Evolutionary conservation across 2,329 filamentous ascomycete species (phyloP), one percentile per base, ranked within the genome.

Genomic region (Sordariomycetes sp.): DNA sequence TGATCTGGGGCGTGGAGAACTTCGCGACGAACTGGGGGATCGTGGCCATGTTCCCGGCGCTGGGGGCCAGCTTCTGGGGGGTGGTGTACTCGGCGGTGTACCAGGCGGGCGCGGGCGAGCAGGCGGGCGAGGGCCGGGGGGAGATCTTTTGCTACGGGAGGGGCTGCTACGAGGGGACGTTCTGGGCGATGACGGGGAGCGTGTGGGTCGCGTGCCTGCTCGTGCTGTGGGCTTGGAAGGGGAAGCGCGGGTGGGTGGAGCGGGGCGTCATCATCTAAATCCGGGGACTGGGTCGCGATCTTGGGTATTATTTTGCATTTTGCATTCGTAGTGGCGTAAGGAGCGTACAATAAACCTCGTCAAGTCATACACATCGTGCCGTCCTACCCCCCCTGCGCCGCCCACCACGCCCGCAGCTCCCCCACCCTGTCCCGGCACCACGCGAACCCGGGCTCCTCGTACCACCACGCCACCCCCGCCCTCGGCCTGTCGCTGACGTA

Each of bases 1-100:
- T 97, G 11, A 93, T 99, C 53, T 99, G 94, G 94, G 94, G 94
- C 28, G 91, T 96, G 0, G 92, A 97, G 75, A 99, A 97, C 70
- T 97, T 99, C 69, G 94, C 90, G 59, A 99, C 94, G 0, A 97
- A 99, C 66, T 99, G 93, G 85, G 94, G 94, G 11, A 92, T 97
- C 61, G 85, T 97, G 8, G 91, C 92, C 50, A 94, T 95, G 78
- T 86, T 93, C 59, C 94, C 94, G 2, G 94, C 94, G 0, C 73
- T 88, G 0, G 94, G 93, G 0, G 91, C 93, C 0, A 90, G 90
- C 0, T 79, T 96, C 35, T 99, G 93, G 91, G 90, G 92, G 0
- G 71, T 94, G 0, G 76, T 97, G n/a, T 99, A 97, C 70, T 90
- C 88, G 6, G 81, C 78, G 0, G 85, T 90, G 2, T 95, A 95